These are phyloP conservation scores for Chlorencoelia australis DNA, from an alignment of 2,329 filamentous ascomycete species.

Conservation along the genomic window DNA sequence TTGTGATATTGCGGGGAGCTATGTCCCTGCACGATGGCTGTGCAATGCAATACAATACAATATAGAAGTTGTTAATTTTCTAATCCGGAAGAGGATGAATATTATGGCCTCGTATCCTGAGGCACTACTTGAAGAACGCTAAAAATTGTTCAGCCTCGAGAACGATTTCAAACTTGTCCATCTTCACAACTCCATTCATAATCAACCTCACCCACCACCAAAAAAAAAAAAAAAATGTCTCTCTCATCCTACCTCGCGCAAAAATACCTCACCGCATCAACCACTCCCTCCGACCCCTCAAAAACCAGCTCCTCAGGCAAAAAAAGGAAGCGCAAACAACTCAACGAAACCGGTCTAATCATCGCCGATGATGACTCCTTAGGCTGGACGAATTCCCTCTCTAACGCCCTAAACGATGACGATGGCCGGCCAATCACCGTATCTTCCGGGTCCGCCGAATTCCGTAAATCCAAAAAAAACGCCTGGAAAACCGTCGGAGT, in stretches of 20 bases:
- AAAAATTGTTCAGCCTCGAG: no score
- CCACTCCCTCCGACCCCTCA: slow-evolving; percentile 8
- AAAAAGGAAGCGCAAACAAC: slow-evolving; percentile 53
- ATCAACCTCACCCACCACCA: no score
- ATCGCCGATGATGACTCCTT: slow-evolving; percentile 54
- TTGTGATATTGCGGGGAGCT: no score
- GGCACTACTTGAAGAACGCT: no score
- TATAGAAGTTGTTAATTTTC: no score
- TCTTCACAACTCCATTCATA: no score
- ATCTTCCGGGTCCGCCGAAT: slow-evolving; percentile 42
- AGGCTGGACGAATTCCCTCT: slow-evolving; percentile 30
- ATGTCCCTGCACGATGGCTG: no score
- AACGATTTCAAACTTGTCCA: no score
- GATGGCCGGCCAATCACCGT: slow-evolving; percentile 42
- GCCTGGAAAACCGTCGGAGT: slow-evolving; percentile 64
- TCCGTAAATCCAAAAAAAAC: slow-evolving; percentile 68
- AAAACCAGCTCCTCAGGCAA: slow-evolving; percentile 45
- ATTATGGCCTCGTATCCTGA: no score
- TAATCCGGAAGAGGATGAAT: no score
- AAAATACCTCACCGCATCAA: slow-evolving; percentile 72
- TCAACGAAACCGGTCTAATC: slow-evolving; percentile 40
- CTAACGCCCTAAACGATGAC: slow-evolving; percentile 39
- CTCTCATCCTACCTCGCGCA: slow-evolving; percentile 82
- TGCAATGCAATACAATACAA: no score
- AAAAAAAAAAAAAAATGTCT: no score